phyloP scores from a whole-genome alignment of 129 eudicot genomes.

The Centella asiatica region DNA sequence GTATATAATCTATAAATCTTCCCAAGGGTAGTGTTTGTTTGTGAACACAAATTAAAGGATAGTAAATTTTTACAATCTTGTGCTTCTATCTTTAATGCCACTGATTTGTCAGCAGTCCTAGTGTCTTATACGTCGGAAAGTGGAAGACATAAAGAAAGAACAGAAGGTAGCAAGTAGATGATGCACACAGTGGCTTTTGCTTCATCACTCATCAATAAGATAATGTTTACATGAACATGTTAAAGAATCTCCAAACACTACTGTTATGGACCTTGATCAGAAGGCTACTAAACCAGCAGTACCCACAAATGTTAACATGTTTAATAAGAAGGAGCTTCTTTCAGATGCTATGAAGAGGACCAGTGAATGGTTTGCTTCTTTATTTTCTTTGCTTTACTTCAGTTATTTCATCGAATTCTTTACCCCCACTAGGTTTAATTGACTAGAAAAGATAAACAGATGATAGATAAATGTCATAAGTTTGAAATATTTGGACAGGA shows the following conservation, averaged over 20 bases:
- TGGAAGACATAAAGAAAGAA: too few relatives aligned
- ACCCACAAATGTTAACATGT: slow-evolving; percentile 24
- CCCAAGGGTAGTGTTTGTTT: not conserved
- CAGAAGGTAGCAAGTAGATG: too few relatives aligned
- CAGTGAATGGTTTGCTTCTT: slow-evolving; percentile 62
- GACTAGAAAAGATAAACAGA: slow-evolving; percentile 2
- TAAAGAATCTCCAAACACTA: slow-evolving; percentile 22
- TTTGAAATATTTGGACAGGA: slow-evolving; percentile 45
- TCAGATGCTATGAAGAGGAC: slow-evolving; percentile 74
- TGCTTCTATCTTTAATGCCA: not conserved
- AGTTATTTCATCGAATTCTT: not conserved
- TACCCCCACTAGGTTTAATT: not conserved
- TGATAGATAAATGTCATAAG: not conserved
- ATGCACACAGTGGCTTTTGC: too few relatives aligned
- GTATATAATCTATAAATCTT: too few relatives aligned
- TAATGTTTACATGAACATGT: slow-evolving; percentile 17
- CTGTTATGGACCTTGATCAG: slow-evolving; percentile 35
- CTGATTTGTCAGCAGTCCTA: not conserved
- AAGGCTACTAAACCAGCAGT: slow-evolving; percentile 13
- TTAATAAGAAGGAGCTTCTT: slow-evolving; percentile 36
- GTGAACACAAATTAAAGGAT: not conserved
- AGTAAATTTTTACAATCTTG: slow-evolving; percentile 6
- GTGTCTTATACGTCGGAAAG: not conserved
- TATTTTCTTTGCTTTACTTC: not conserved
- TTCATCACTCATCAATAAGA: not conserved